Base-by-base conservation (phyloP, 768 basidiomycete species). In the Nidula microcarpa region DNA sequence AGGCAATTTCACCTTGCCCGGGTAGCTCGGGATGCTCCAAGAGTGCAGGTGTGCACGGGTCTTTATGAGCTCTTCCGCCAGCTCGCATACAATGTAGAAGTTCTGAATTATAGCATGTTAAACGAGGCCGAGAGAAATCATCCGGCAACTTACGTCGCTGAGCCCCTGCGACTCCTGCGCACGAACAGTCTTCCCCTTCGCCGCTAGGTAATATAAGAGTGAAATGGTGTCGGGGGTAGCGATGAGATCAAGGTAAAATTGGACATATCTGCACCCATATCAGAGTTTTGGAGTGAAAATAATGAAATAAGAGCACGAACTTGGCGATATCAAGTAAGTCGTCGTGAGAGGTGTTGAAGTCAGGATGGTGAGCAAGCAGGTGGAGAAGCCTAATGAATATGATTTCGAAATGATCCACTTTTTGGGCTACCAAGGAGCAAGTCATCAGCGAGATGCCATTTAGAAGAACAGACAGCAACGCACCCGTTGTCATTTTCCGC, bases 361-460 rank as follows among this genome's bases (percentile, higher is more conserved):
- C 97, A 4, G 96, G 96, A 65, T 99, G 97, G 64, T 97, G 95
- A 0, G 94, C 92, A 4, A 98, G 76, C 0, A 94, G 68, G 62
- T 94, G 90, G 8, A 98, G 76, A 4, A 98, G 70, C 10, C 96
- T 87, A 43, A 95, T 81, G 60, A 98, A 90, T 1, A 87, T 82
- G 52, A 87, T 71, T 65, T 98, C 96, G 52, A 95, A 78, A 49
- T 82, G 70, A n/a, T 85, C 78, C 13, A 91, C 71, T 43, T 80
- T 77, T 32, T 81, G 60, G 11, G 72, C 87, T 84, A 62, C 6
- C 6, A 16, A 33, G 50, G 16, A 36, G 33, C 37, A 33, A 32
- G 33, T 23, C 23, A 23, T 23, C 23, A 23, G 23, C 23, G 43
- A n/a, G 32, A n/a, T 18, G 48, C 18, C 3, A 13, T 49, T 11